Evolutionary conservation across 1,139 yeast species (phyloP).

Genomic region (Zygoascus sp.): DNA sequence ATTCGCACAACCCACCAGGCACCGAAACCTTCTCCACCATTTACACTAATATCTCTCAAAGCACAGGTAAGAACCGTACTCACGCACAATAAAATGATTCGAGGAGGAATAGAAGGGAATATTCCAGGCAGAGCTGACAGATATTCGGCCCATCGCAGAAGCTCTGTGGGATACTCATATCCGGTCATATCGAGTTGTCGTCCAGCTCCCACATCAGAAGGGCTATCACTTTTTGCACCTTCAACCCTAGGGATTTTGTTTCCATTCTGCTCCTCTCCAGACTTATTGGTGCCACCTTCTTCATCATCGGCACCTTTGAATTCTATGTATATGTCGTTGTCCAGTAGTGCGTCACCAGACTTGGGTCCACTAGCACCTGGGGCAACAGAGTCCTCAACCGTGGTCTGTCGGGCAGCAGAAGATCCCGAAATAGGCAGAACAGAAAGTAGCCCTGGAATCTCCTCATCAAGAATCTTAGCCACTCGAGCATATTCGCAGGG

Average conservation of each 20-base stretch:
- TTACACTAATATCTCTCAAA: slow-evolving; percentile 57
- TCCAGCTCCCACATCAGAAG: slow-evolving; percentile 4
- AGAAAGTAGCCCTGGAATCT: slow-evolving; percentile 41
- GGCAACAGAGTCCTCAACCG: background rate
- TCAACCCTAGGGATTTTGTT: background rate
- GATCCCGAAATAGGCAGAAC: background rate
- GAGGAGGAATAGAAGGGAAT: slow-evolving; percentile 48
- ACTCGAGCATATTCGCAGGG: slow-evolving; percentile 48
- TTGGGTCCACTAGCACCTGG: background rate
- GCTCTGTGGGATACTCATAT: slow-evolving; percentile 8
- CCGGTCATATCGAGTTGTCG: slow-evolving; percentile 17
- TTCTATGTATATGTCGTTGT: slow-evolving; percentile 5
- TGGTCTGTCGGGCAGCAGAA: background rate
- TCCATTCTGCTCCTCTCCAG: background rate
- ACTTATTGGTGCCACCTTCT: background rate
- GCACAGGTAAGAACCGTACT: slow-evolving; percentile 59
- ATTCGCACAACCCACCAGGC: slow-evolving; percentile 77
- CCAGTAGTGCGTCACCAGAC: background rate
- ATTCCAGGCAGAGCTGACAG: slow-evolving; percentile 46
- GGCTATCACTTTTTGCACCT: background rate
- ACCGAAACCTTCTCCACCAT: slow-evolving; percentile 60
- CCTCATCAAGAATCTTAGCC: slow-evolving; percentile 41
- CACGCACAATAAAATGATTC: slow-evolving; percentile 51
- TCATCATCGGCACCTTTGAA: slow-evolving; percentile 9
- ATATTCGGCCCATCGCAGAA: slow-evolving; percentile 38